Conservation (phyloP, 2,329 filamentous ascomycete genomes). For the Monilinia fructigena region DNA sequence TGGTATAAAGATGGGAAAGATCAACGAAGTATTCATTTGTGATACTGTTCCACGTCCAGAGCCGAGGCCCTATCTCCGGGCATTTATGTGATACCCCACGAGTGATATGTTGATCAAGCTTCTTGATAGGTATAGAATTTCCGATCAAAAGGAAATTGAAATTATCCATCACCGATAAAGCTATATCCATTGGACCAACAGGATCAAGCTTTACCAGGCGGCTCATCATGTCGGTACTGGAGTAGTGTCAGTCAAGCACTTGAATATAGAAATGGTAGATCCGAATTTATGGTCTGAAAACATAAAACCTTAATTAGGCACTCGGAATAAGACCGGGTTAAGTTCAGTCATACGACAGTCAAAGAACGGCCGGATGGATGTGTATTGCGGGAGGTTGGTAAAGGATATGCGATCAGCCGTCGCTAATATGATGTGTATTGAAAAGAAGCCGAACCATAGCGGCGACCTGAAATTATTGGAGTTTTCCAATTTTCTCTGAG, state of each 20-base stretch:
- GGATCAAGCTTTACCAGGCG: background rate
- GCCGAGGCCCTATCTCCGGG: constrained; percentile 15
- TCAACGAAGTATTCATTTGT: background rate
- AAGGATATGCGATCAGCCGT: constrained; percentile 20
- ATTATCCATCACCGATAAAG: background rate
- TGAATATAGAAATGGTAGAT: background rate
- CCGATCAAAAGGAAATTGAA: background rate
- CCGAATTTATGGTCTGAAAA: background rate
- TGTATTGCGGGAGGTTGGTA: constrained; percentile 10
- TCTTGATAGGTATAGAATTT: background rate
- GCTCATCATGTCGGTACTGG: background rate
- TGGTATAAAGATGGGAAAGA: background rate
- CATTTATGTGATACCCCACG: constrained; percentile 10
- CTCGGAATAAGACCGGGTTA: background rate
- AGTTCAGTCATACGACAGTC: constrained; percentile 1
- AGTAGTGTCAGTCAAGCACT: background rate
- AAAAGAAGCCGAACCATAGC: constrained; percentile 5
- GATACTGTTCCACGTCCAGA: constrained; percentile 16
- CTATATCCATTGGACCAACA: background rate
- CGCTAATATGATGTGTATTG: constrained; percentile 1
- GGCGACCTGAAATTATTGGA: background rate
- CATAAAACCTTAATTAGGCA: background rate
- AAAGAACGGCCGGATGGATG: background rate
- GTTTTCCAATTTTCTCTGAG: background rate
- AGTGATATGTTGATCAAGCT: constrained; percentile 5